Evolutionary conservation across 495 filamentous ascomycete genomes (phyloP), one percentile per base, ranked within the genome.

Genomic region (Tirmania nivea): DNA sequence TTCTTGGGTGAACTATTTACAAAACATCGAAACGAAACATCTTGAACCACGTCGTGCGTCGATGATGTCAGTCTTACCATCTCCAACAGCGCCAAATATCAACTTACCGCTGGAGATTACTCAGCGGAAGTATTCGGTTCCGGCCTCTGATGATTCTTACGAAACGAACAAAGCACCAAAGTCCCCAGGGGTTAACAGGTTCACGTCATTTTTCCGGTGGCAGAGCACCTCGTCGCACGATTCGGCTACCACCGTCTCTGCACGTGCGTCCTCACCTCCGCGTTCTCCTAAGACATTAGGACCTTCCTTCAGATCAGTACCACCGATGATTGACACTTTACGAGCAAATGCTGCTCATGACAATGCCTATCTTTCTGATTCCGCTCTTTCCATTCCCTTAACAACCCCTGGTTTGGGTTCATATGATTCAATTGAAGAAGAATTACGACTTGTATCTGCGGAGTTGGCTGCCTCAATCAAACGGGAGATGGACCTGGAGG

Each of bases 401-500:
- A 63, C 63, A n/a, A 66, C 69, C 60, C 50, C 70, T 69, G 25
- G 69, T 71, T 6, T 64, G 66, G 53, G 70, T 69, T 58, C 71
- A 66, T 21, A 81, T 66, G 73, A 81, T 61, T 88, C 92, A 60
- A 77, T 97, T 70, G 88, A 95, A 71, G 83, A 86, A 60, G 90
- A 97, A 71, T 68, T 97, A 65, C 81, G 84, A 57, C 81, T 87
- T 65, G 88, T 97, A 63, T 90, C 86, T 67, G 76, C 81, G 54
- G 92, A 97, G 68, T 69, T 96, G 63, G 92, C 90, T 20, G 75
- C 79, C 35, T 95, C 89, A 34, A 95, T 97, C 60, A 77, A 82
- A 55, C 78, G 90, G 58, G 90, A 97, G 71, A 87, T 97, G 80
- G 90, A 97, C 59, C 67, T 97, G 49, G 90, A 97, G 65, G 92